Conservation (phyloP, 2,329 filamentous ascomycete genomes). For the Apiospora saccharicola region DNA sequence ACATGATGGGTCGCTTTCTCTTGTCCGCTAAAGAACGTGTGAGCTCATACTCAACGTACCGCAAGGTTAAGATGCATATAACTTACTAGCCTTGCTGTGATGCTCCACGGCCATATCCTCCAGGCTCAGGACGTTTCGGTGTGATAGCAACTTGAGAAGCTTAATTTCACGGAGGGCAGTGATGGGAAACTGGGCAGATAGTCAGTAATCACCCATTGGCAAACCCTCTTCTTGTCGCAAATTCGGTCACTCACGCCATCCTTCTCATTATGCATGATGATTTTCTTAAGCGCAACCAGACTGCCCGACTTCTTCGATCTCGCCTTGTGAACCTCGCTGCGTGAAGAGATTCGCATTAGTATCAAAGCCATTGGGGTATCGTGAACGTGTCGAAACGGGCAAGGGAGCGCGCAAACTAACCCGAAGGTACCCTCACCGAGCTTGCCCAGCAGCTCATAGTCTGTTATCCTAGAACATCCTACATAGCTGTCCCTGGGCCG, state of each 20-base stretch:
- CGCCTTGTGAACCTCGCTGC: conserved; percentile 88
- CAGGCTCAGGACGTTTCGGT: conserved; percentile 84
- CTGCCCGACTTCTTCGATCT: conserved; percentile 76
- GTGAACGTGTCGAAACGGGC: background rate
- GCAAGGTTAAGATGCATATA: background rate
- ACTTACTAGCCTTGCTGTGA: conserved; percentile 45
- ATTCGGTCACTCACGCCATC: conserved; percentile 72
- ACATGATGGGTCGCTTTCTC: conserved; percentile 85
- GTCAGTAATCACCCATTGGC: conserved; percentile 31
- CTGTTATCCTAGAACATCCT: conserved; percentile 83
- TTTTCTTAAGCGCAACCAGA: conserved; percentile 93
- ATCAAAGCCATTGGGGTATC: background rate
- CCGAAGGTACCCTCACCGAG: conserved; percentile 96
- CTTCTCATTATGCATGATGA: conserved; percentile 99
- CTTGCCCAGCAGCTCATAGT: conserved; percentile 83
- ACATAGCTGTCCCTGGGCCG: conserved; percentile 70
- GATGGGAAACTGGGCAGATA: conserved; percentile 78
- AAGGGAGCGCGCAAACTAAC: conserved; percentile 51
- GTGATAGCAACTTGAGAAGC: conserved; percentile 91
- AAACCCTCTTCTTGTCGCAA: background rate
- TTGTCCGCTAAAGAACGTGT: conserved; percentile 67
- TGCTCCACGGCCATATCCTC: conserved; percentile 97
- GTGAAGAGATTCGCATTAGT: conserved; percentile 6
- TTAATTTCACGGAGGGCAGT: conserved; percentile 98
- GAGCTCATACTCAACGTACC: conserved; percentile 22